These are phyloP conservation scores for Lactarius hengduanensis DNA, from an alignment of 768 basidiomycete genomes.

Conservation along the genomic window DNA sequence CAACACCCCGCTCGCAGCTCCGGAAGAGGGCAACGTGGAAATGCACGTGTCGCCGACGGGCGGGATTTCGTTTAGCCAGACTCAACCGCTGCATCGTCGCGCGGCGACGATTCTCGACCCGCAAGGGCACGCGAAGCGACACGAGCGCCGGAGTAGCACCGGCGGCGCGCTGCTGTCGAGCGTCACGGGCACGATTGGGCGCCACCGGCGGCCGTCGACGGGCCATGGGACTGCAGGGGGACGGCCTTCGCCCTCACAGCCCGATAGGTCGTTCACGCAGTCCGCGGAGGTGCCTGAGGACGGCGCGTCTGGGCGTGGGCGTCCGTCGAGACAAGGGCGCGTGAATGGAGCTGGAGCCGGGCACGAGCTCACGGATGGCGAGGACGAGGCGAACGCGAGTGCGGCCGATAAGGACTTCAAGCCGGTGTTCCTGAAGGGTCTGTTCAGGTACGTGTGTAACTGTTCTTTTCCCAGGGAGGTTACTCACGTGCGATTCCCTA, in stretches of 20 bases:
- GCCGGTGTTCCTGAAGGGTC: conserved; percentile 91
- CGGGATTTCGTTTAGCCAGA: conserved; percentile 41
- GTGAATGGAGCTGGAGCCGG: conserved; percentile 15
- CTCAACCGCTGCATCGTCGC: conserved; percentile 66
- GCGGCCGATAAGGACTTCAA: conserved; percentile 73
- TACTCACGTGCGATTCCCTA: conserved; percentile 33
- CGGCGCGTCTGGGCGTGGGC: background rate
- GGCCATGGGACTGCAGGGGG: conserved; percentile 45
- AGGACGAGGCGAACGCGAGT: conserved; percentile 19
- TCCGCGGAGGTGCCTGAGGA: conserved; percentile 47
- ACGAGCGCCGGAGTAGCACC: conserved; percentile 76
- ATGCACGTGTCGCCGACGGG: conserved; percentile 29
- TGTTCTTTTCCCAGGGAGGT: conserved; percentile 2
- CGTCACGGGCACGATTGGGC: conserved; percentile 55
- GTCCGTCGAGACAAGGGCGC: background rate
- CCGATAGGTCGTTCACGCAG: conserved; percentile 50
- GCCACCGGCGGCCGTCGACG: conserved; percentile 70
- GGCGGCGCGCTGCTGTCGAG: conserved; percentile 57
- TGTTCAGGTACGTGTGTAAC: conserved; percentile 71
- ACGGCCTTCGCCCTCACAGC: conserved; percentile 33
- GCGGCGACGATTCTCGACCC: conserved; percentile 79
- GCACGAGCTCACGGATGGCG: conserved; percentile 17
- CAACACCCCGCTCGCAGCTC: background rate
- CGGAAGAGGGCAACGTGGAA: background rate
- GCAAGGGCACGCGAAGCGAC: conserved; percentile 56